Evolutionary conservation across 83 land plant genomes (phyloP).

Genomic region (Thuja plicata): DNA sequence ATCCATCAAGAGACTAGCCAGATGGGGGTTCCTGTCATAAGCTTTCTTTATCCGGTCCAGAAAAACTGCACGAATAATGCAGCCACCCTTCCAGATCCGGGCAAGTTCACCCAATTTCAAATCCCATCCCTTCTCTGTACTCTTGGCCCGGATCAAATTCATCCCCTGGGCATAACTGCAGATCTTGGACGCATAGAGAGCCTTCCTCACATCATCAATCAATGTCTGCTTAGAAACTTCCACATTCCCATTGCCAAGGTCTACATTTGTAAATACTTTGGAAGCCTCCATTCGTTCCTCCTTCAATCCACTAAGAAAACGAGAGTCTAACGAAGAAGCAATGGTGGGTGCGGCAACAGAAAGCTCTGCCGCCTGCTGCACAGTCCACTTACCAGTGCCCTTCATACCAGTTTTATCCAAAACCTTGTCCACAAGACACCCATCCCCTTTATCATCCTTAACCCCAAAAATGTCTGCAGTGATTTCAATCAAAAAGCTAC

Average conservation of each 20-base stretch:
- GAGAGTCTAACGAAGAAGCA: conserved; percentile 62
- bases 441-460: conserved; percentile 69
- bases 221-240: conserved; percentile 55
- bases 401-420: conserved; percentile 77
- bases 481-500: conserved; percentile 76
- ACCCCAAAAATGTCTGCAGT: conserved; percentile 71
- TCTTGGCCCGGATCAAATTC: conserved; percentile 78
- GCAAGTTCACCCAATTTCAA: conserved; percentile 78
- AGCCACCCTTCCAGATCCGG: conserved; percentile 82
- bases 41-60: conserved; percentile 77
- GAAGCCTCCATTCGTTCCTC: conserved; percentile 72
- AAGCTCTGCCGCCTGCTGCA: conserved; percentile 79
- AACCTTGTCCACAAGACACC: conserved; percentile 71
- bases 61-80: conserved; percentile 75
- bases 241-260: conserved; percentile 24
- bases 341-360: conserved; percentile 80
- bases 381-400: conserved; percentile 84
- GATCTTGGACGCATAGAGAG: conserved; percentile 76
- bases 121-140: conserved; percentile 68
- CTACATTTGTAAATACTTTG: conserved; percentile 40
- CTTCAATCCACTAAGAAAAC: conserved; percentile 70
- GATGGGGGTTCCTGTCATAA: conserved; percentile 63
- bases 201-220: conserved; percentile 72
- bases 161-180: conserved; percentile 85
- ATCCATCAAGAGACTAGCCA: conserved; percentile 68